These are phyloP conservation scores for Hanseniaspora nectarophila DNA, from an alignment of 805 yeast genomes.

Conservation along the genomic window DNA sequence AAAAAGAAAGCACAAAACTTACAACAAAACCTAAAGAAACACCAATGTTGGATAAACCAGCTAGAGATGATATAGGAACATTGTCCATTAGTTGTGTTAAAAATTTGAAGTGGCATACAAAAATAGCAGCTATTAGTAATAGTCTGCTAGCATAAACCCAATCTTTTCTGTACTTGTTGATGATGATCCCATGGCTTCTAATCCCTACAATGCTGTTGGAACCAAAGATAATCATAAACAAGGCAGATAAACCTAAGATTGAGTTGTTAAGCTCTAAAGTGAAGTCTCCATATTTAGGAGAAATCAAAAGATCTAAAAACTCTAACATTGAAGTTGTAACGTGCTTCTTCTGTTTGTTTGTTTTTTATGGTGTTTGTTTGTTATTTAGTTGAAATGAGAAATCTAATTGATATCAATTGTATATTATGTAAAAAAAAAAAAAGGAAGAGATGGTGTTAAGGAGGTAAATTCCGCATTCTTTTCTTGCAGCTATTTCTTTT, in stretches of 20 bases:
- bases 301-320: conserved; percentile 22
- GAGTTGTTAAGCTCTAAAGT: conserved; percentile 51
- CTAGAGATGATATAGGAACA: conserved; percentile 21
- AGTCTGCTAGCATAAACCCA: conserved; percentile 31
- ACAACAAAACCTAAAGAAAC: conserved; percentile 25
- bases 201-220: conserved; percentile 28
- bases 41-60: conserved; percentile 29
- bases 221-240: conserved; percentile 37
- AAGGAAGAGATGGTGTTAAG: too few relatives aligned
- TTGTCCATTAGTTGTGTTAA: conserved; percentile 16
- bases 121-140: conserved; percentile 26
- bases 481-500: too few relatives aligned
- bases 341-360: conserved; percentile 20
- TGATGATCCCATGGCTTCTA: conserved; percentile 19
- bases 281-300: conserved; percentile 39
- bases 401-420: too few relatives aligned
- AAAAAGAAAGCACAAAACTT: conserved; percentile 47
- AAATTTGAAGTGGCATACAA: conserved; percentile 23
- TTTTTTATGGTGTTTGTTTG: conserved; percentile 15
- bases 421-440: too few relatives aligned
- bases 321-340: conserved; percentile 37
- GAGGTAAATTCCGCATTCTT: too few relatives aligned
- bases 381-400: too few relatives aligned
- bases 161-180: conserved; percentile 30
- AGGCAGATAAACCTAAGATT: conserved; percentile 33